Base-by-base conservation (phyloP, 139 green algal genomes). In the Zygnema circumcarinatum region DNA sequence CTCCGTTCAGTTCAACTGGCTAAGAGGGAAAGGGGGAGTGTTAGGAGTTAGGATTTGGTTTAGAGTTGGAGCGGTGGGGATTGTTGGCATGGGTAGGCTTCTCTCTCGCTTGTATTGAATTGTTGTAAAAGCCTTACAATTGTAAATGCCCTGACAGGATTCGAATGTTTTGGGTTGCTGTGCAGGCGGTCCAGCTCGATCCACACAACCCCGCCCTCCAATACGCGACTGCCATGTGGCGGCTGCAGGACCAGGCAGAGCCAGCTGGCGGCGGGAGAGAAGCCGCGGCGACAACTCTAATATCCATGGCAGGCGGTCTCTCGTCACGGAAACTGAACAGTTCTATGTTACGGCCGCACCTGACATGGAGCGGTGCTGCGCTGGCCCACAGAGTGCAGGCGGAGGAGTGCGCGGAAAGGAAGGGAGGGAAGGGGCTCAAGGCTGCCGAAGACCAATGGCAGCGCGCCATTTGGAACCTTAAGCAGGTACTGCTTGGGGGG, bases 161-260 rank as follows among this genome's bases (percentile, higher is more conserved):
- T 7, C 47, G 7, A 16, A 62, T 62, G 47, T 62, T 62, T 25
- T 62, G 7, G 7, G 7, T 62, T 16, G 16, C 47, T 62, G 7
- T 62, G 69, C 69, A 78, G 69, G 69, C 69, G 69, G 16, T 42
- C 35, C 69, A 53, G 69, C 69, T 62, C 7, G 47, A 62, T 25
- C 47, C 47, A 25, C 7, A 62, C 47, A 62, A 16, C 47, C 47
- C 47, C 47, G 47, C 47, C 47, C 47, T 62, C 47, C 47, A 62
- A 62, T 62, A 25, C 47, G 7, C 47, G 47, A 16, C 16, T 16
- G 47, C 47, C 47, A 62, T 7, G 7, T 62, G 47, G 47, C 47
- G 16, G 7, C 47, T 62, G 7, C 47, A 62, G 47, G 47, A 62
- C 47, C 7, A 62, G 16, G n/a, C n/a, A n/a, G 47, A 62, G 16